These are phyloP conservation scores for Danielozyma ontarioensis DNA, from an alignment of 805 yeast species.

Conservation along the genomic window DNA sequence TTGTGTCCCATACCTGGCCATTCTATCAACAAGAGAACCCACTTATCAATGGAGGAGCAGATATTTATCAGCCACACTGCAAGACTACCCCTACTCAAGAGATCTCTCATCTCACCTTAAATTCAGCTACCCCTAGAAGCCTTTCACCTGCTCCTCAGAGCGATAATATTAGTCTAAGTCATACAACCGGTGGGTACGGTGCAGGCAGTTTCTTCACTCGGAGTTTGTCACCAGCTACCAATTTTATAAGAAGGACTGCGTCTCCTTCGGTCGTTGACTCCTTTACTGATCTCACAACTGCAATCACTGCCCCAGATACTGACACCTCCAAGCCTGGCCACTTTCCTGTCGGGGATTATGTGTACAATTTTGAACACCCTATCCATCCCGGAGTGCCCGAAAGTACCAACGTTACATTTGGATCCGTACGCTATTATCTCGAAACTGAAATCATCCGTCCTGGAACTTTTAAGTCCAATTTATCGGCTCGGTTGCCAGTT, in stretches of 20 bases:
- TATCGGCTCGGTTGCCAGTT: conserved; percentile 60
- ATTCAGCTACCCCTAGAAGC: conserved; percentile 17
- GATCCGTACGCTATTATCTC: conserved; percentile 65
- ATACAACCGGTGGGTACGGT: conserved; percentile 5
- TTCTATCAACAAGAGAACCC: conserved; percentile 47
- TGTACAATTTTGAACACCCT: conserved; percentile 88
- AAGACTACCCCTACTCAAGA: conserved; percentile 17
- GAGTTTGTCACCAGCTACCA: conserved; percentile 20
- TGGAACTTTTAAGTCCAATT: conserved; percentile 81
- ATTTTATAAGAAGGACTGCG: conserved; percentile 21
- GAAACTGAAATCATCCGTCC: conserved; percentile 67
- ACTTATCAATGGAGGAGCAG: conserved; percentile 41
- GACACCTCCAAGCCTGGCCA: conserved; percentile 9
- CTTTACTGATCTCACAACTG: conserved; percentile 17
- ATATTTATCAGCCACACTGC: conserved; percentile 25
- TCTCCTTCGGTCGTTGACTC: conserved; percentile 27
- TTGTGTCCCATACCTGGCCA: conserved; percentile 87
- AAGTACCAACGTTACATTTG: conserved; percentile 71
- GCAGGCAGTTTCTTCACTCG: conserved; percentile 20
- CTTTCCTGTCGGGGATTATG: conserved; percentile 85
- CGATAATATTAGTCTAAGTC: conserved; percentile 17
- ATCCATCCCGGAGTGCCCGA: conserved; percentile 82
- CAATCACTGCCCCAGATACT: conserved; percentile 16
- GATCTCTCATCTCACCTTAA: conserved; percentile 30
- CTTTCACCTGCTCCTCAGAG: conserved; percentile 10